Evolutionary conservation across 805 yeast genomes (phyloP), one percentile per base, ranked within the genome.

Genomic region (Saccharomycopsis vini): DNA sequence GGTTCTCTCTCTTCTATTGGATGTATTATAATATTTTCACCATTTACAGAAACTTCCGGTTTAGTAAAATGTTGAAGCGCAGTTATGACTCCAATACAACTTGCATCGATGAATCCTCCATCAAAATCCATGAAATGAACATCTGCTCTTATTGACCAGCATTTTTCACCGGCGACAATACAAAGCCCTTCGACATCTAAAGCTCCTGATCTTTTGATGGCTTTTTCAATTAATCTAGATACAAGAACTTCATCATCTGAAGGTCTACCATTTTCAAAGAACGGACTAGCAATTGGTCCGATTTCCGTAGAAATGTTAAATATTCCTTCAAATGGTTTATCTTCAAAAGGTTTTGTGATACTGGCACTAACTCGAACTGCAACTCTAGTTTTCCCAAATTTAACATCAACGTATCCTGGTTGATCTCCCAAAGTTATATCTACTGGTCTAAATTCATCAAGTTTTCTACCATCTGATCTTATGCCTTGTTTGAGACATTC

Each of bases 81-180:
- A 5, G 90, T 75, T 73, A 87, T 81, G 5, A 87, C 96, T 0
- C 92, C 97, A 44, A 88, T 71, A 62, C 95, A 85, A 34, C 90
- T 81, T 5, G 87, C 83, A 61, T 92, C 98, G 33, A 89, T 79
- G 39, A 92, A 72, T 16, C 94, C 94, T 34, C 98, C 98, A 62
- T 92, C 98, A 56, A 77, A 87, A 58, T 88, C 82, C 45, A 92
- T 63, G 54, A 85, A 84, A 56, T 88, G 95, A 15, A 92, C 77
- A 57, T 89, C 97, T 0, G 94, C 97, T 46, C 94, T 73, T 10
- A 92, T 69, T 44, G 79, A 72, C 98, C 98, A 92, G 57, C 95
- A 88, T 52, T 86, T 81, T 43, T 78, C 73, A 2, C 97, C 97
- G 0, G 96, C 95, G 19, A 84, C 75, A 36, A 92, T 86, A 64